Conservation (phyloP, 208 protist genomes). For the Kentomonas sorsogonicus region DNA sequence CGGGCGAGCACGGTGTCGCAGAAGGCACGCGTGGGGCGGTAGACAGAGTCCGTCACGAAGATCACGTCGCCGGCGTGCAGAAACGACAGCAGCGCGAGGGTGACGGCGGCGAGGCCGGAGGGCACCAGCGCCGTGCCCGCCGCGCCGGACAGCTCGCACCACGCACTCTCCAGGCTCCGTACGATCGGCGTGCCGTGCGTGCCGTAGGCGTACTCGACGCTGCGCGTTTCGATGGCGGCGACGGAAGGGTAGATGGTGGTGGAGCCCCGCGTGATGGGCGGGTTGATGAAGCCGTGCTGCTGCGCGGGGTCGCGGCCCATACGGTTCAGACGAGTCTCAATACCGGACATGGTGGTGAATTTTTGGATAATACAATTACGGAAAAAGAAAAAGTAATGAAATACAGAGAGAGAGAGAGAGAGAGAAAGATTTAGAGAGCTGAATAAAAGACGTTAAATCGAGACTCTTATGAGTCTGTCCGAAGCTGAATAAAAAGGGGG, state of each 20-base stretch:
- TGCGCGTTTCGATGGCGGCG: conserved; percentile 13
- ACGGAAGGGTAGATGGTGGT: conserved; percentile 19
- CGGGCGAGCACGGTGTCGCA: conserved; percentile 5
- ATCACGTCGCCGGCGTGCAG: conserved; percentile 13
- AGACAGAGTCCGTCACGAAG: conserved; percentile 15
- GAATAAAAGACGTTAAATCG: too few species aligned
- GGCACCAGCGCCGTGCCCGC: conserved; percentile 21
- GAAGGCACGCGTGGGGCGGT: conserved; percentile 15
- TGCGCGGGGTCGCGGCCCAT: conserved; percentile 16
- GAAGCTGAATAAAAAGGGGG: too few species aligned
- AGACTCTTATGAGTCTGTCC: too few species aligned
- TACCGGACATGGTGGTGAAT: too few species aligned
- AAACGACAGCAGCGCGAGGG: conserved; percentile 7
- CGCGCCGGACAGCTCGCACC: conserved; percentile 23
- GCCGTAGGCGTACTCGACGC: conserved; percentile 15
- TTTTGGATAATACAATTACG: too few species aligned
- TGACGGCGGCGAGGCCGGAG: conserved; percentile 21
- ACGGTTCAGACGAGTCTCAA: conserved; percentile 18
- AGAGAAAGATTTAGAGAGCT: too few species aligned
- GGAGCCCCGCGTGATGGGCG: conserved; percentile 24
- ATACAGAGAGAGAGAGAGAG: too few species aligned
- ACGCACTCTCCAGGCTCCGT: conserved; percentile 18
- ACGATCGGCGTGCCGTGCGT: conserved; percentile 21
- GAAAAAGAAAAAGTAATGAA: too few species aligned
- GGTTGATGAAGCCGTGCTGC: conserved; percentile 21